phyloP scores from a whole-genome alignment of 2,329 filamentous ascomycete genomes.

The Colletotrichum phormii region DNA sequence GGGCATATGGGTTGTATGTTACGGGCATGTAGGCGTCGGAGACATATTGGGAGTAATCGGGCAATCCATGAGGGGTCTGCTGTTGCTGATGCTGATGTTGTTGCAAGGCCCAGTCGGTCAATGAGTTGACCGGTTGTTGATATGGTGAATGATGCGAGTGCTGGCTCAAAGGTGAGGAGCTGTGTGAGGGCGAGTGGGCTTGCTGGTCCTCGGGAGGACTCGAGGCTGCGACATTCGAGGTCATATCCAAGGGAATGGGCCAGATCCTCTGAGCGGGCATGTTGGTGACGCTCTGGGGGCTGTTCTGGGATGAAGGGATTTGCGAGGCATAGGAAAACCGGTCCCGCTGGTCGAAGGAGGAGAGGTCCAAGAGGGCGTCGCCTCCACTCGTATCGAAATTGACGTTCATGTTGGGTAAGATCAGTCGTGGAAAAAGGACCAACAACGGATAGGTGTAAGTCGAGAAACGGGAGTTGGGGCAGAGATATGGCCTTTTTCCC shows the following conservation, averaged over 20 bases:
- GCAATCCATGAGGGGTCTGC: conserved; percentile 46
- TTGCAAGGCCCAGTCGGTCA: conserved; percentile 73
- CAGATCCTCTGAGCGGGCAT: conserved; percentile 57
- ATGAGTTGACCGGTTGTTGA: conserved; percentile 60
- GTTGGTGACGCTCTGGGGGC: conserved; percentile 36
- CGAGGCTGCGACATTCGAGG: conserved; percentile 57
- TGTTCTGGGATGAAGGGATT: conserved; percentile 43
- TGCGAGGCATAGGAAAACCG: conserved; percentile 64
- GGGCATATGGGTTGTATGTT: conserved; percentile 57
- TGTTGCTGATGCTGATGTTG: conserved; percentile 61
- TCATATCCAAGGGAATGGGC: conserved; percentile 66
- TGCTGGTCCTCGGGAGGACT: conserved; percentile 60
- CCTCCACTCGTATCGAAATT: conserved; percentile 69
- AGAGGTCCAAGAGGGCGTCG: conserved; percentile 71
- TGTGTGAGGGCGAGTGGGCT: conserved; percentile 57
- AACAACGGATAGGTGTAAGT: conserved; percentile 44
- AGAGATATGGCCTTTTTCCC: conserved; percentile 42
- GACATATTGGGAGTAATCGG: conserved; percentile 64
- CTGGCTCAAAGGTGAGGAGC: conserved; percentile 61
- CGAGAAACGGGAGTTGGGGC: conserved; percentile 35
- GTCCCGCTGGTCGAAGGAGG: conserved; percentile 67
- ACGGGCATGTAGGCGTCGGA: conserved; percentile 59
- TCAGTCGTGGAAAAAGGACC: conserved; percentile 44
- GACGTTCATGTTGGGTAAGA: conserved; percentile 61
- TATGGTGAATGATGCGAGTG: conserved; percentile 66